These are phyloP conservation scores for Apophysomyces elegans DNA, from an alignment of 371 early-diverging fungal species.

Conservation along the genomic window DNA sequence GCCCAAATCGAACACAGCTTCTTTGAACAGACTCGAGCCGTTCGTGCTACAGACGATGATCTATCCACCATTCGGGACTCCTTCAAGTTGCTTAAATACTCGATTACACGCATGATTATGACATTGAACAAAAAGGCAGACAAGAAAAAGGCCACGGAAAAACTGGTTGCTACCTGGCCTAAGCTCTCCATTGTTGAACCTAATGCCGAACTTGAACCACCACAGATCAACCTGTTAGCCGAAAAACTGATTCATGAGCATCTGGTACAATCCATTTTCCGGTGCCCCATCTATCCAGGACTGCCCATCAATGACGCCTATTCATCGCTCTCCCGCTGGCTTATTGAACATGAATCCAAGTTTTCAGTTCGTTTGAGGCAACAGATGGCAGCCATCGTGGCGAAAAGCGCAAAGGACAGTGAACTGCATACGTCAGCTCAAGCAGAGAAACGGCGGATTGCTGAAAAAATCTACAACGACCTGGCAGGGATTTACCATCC, in stretches of 20 bases:
- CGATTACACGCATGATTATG: conserved; percentile 59
- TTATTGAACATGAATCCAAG: conserved; percentile 49
- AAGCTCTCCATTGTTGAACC: conserved; percentile 31
- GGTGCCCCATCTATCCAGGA: conserved; percentile 55
- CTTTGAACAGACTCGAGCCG: conserved; percentile 59
- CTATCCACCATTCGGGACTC: conserved; percentile 64
- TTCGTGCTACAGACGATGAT: conserved; percentile 68
- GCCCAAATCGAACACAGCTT: conserved; percentile 55
- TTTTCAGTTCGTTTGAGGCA: conserved; percentile 61
- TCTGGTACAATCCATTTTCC: conserved; percentile 51
- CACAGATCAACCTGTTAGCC: conserved; percentile 55
- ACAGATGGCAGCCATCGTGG: conserved; percentile 60
- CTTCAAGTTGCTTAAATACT: conserved; percentile 60
- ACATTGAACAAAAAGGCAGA: conserved; percentile 61
- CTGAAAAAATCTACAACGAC: conserved; percentile 46
- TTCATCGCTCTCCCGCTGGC: conserved; percentile 54
- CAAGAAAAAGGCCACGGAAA: conserved; percentile 45
- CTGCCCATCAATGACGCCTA: conserved; percentile 60
- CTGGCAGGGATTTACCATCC: conserved; percentile 50
- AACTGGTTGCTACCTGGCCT: conserved; percentile 43
- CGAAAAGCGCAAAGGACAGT: conserved; percentile 50
- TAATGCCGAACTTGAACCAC: conserved; percentile 44
- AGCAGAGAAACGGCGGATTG: conserved; percentile 36
- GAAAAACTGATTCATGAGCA: conserved; percentile 63
- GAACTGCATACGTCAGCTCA: conserved; percentile 50